Conservation (phyloP, 352 stramenopile species). For the Thalassiosira livingstoniorum region DNA sequence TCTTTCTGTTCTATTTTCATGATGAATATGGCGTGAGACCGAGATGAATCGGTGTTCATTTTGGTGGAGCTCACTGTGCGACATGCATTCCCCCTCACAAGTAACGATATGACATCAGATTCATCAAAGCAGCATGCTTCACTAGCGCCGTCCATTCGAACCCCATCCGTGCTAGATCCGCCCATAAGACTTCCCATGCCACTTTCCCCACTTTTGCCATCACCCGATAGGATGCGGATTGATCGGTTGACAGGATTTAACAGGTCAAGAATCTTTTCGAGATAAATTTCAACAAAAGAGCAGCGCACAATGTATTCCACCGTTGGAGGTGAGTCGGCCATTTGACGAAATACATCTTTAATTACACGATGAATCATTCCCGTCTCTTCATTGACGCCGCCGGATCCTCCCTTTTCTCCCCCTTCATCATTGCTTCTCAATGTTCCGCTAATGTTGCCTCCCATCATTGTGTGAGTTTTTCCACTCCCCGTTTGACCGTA, state of each 20-base stretch:
- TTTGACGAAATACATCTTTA: constrained; percentile 61
- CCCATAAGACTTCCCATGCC: neutral
- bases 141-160: constrained; percentile 53
- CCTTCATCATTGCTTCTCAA: neutral
- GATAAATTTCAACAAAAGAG: constrained; percentile 79
- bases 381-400: constrained; percentile 8
- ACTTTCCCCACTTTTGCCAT: constrained; percentile 5
- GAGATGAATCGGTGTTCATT: constrained; percentile 93
- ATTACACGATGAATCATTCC: constrained; percentile 69
- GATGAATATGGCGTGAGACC: constrained; percentile 93
- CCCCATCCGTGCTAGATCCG: neutral
- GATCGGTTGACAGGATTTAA: constrained; percentile 65
- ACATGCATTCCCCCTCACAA: constrained; percentile 66
- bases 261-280: constrained; percentile 75
- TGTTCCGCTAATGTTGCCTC: neutral
- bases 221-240: constrained; percentile 22
- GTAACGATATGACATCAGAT: constrained; percentile 61
- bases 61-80: constrained; percentile 93
- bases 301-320: constrained; percentile 68
- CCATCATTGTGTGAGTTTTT: constrained; percentile 73
- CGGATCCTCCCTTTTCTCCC: neutral
- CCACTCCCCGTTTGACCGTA: constrained; percentile 72
- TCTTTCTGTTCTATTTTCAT: constrained; percentile 90
- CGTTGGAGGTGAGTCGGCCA: constrained; percentile 49
- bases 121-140: constrained; percentile 74